Conservation (phyloP, 2,329 filamentous ascomycete species). For the Cadophora malorum region DNA sequence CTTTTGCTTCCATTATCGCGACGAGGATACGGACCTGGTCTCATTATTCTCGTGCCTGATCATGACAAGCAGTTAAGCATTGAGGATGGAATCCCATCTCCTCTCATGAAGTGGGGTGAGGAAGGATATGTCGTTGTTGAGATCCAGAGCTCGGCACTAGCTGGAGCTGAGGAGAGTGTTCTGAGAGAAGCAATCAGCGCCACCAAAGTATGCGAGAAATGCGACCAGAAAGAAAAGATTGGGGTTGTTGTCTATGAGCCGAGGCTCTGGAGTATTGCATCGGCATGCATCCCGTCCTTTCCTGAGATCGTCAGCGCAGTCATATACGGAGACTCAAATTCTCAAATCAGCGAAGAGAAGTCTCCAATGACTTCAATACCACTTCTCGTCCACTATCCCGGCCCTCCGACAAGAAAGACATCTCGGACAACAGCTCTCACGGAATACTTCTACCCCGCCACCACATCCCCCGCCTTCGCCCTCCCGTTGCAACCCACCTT, state of each 20-base stretch:
- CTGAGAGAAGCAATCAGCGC: not conserved
- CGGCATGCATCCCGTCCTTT: not conserved
- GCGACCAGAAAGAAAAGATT: not conserved
- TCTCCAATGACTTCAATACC: not conserved
- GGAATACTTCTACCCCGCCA: not conserved
- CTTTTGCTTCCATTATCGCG: slow-evolving; percentile 25
- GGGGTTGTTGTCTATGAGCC: slow-evolving; percentile 11
- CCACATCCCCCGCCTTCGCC: slow-evolving; percentile 20
- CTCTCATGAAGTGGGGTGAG: slow-evolving; percentile 45
- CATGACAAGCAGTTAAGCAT: slow-evolving; percentile 15
- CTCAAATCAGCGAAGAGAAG: not conserved
- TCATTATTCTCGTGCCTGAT: slow-evolving; percentile 42
- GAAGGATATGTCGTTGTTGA: slow-evolving; percentile 44
- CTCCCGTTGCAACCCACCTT: slow-evolving; percentile 22
- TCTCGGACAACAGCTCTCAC: not conserved
- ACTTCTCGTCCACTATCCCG: not conserved
- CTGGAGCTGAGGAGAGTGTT: not conserved
- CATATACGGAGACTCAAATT: not conserved
- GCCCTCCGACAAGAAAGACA: not conserved
- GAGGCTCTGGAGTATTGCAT: not conserved
- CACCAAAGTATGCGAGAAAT: slow-evolving; percentile 3
- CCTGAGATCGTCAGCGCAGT: slow-evolving; percentile 5
- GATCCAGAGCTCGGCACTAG: slow-evolving; percentile 13
- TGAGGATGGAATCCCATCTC: slow-evolving; percentile 37
- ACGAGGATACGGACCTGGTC: slow-evolving; percentile 45